Evolutionary conservation across 2,329 filamentous ascomycete species (phyloP), one percentile per base, ranked within the genome.

Genomic region (Cryphonectria carpinicola): DNA sequence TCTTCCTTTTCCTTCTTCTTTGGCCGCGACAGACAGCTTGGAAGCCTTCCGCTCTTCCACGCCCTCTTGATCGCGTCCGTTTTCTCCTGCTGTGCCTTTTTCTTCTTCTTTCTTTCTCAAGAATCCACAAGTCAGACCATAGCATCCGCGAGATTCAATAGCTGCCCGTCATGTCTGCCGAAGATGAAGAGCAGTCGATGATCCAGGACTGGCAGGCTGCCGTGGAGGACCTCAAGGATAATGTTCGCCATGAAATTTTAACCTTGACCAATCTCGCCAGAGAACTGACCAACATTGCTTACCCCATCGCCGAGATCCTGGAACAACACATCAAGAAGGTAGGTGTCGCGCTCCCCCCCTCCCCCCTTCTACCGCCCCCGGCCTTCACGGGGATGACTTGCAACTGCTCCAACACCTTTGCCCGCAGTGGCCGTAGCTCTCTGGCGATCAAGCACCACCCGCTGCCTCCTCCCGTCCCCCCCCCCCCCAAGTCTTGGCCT

Each of bases 211-310:
- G 97, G 84, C 93, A 92, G 80, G 93, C 94, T 79, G 96, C 95
- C 68, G 86, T 99, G 79, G 93, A 97, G 83, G 95, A 98, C 81
- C 87, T 99, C 78, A 93, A 92, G 75, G 88, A 91, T 79, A 98
- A 98, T 83, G 93, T 94, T 82, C 92, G 94, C 79, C 94, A 94
- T 82, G 95, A 98, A 83, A 99, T 99, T 81, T 95, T 93, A 86
- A 98, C 97, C 83, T 84, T 99, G 83, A 99, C 96, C 73, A 90
- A 97, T 80, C 98, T 99, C 82, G 96, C 96, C 72, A 94, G 97
- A 81, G 96, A 99, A 82, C 97, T 97, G 78, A 98, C 95, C 75
- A 94, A 97, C 82, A 93, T 98, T 84, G 96, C 96, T 49, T 89
- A 97, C 81, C 93, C 93, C 74, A 98, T 99, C 77, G 95, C 96